phyloP scores from a whole-genome alignment of 805 yeast genomes.

The Yarrowia hollandica region DNA sequence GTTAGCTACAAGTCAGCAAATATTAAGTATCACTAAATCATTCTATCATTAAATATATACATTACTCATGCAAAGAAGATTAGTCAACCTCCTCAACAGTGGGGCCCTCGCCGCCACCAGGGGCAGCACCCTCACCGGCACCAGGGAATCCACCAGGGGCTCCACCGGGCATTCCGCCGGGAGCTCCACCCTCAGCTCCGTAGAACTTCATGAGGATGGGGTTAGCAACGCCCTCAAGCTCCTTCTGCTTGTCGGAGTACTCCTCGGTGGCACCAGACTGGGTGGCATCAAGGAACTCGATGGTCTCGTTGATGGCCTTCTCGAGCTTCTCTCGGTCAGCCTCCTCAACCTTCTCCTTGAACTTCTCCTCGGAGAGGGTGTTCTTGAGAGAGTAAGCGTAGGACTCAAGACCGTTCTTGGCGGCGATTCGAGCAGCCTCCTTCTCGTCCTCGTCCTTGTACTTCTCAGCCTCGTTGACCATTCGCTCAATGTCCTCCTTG shows the following conservation, averaged over 20 bases:
- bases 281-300: conserved; percentile 89
- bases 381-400: conserved; percentile 92
- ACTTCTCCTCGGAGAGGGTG: conserved; percentile 68
- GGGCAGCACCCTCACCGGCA: conserved; percentile 63
- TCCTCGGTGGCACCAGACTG: conserved; percentile 92
- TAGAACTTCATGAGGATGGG: conserved; percentile 97
- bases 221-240: conserved; percentile 90
- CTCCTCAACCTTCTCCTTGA: conserved; percentile 74
- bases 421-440: conserved; percentile 88
- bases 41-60: conserved; percentile 30
- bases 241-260: conserved; percentile 90
- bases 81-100: conserved; percentile 52
- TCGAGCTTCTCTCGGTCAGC: conserved; percentile 67
- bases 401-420: conserved; percentile 94
- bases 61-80: conserved; percentile 13
- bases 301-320: conserved; percentile 81
- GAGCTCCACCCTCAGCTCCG: conserved; percentile 77
- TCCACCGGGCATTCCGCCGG: conserved; percentile 77
- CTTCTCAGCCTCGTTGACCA: conserved; percentile 98
- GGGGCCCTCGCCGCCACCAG: conserved; percentile 61
- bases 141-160: conserved; percentile 68
- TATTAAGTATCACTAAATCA: not conserved
- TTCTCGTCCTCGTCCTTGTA: conserved; percentile 94
- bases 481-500: conserved; percentile 95
- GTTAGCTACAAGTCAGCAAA: conserved; percentile 29